Conservation (phyloP, 2,329 filamentous ascomycete species). For the Diaporthe aspalathi region DNA sequence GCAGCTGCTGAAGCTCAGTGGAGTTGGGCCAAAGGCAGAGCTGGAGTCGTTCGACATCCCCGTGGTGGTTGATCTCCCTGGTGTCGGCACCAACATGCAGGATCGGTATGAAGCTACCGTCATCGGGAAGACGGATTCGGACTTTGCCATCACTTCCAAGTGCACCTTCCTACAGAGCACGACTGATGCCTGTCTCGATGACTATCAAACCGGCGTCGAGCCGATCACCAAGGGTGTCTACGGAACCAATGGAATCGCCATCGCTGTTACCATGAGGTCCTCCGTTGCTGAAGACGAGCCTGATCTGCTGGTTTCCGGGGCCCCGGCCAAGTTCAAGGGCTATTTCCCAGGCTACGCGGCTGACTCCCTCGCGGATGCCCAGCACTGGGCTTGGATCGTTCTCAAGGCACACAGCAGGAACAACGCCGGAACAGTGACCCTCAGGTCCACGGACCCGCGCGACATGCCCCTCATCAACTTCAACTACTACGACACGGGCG, state of each 20-base stretch:
- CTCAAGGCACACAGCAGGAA: conserved; percentile 44
- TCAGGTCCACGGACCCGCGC: conserved; percentile 40
- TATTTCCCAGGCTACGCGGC: conserved; percentile 39
- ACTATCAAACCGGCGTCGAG: conserved; percentile 40
- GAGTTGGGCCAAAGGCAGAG: conserved; percentile 46
- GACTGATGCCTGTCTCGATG: conserved; percentile 41
- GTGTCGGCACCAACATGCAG: conserved; percentile 48
- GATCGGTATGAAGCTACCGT: conserved; percentile 44
- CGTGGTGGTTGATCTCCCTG: conserved; percentile 46
- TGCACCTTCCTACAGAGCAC: conserved; percentile 40
- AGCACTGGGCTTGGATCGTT: conserved; percentile 41
- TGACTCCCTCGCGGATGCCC: conserved; percentile 28
- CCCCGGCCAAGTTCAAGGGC: conserved; percentile 37
- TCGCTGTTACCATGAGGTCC: conserved; percentile 20
- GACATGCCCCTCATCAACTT: conserved; percentile 40
- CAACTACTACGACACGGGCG: conserved; percentile 31
- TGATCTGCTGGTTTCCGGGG: conserved; percentile 58
- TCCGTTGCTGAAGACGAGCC: conserved; percentile 52
- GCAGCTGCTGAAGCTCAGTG: conserved; percentile 49
- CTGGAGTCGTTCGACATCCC: conserved; percentile 44
- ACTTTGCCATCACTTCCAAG: conserved; percentile 32
- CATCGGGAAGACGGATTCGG: conserved; percentile 37
- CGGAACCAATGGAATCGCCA: conserved; percentile 40
- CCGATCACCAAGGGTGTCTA: conserved; percentile 35
- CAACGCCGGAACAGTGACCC: conserved; percentile 41